Evolutionary conservation across 192 early-diverging fungal species (phyloP), one percentile per base, ranked within the genome.

Genomic region (Coemansia sp.): DNA sequence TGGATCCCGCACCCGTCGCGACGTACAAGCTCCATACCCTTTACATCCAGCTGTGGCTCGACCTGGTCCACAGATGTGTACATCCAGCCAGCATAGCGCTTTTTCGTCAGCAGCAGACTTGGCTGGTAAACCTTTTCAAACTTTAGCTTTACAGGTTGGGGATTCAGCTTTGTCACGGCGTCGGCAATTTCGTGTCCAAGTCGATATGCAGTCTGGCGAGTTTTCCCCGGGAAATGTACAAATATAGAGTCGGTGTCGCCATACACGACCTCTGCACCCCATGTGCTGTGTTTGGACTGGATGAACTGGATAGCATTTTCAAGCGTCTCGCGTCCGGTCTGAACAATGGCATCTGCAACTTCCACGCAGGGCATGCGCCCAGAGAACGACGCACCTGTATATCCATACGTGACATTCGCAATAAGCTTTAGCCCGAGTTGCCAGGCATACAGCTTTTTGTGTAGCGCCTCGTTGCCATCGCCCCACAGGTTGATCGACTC

Each of bases 171-270:
- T 0, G 94, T 94, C 38, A 97, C 83, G 0, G 80, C 84, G 13
- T 86, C 76, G 1, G 92, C 87, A 38, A 98, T 95, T 50, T 91
- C 90, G 1, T 86, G 79, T 2, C 92, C 96, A 65, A 93, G 80
- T n/a, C 75, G 65, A 70, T 95, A 94, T 0, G 96, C 96, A 22
- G 85, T 66, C 36, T 85, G 80, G 29, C 87, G 82, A 2, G 86
- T 86, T 30, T 70, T 71, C 11, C 90, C 92, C 13, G 86, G 87
- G 34, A 89, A 58, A 45, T 82, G 77, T 4, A 96, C 84, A 86
- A 98, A 98, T 54, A 98, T 71, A 64, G 88, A 89, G 76, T 97
- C 96, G 0, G 96, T 98, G 65, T 98, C 96, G 0, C 94, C 94
- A 72, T 97, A 96, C 0, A 96, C 92, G 2, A 98, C 94, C 13